Percentiles rank a stretch among this genome's conserved stretches.
These are phyloP conservation scores for Telopea speciosissima DNA, from an alignment of 177 flowering plant species.

Conservation along the genomic window DNA sequence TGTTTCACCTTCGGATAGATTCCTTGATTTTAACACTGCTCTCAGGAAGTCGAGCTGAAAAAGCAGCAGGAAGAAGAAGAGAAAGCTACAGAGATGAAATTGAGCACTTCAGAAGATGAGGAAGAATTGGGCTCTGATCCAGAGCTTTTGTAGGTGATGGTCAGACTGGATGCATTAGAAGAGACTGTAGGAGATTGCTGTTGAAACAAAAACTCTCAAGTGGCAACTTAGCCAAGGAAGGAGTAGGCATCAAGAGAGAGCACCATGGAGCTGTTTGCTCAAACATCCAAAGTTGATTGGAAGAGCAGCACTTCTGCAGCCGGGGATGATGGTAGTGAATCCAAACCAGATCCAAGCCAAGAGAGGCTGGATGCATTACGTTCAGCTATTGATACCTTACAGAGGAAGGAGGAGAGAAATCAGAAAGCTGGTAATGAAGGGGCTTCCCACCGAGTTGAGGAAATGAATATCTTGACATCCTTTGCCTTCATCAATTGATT, in stretches of 20 bases:
- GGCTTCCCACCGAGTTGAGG: background rate
- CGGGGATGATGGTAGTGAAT: background rate
- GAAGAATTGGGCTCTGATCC: constrained; percentile 13
- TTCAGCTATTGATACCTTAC: too few species aligned
- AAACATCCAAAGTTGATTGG: background rate
- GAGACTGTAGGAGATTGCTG: constrained; percentile 46
- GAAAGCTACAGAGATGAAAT: constrained; percentile 13
- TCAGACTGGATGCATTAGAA: constrained; percentile 49
- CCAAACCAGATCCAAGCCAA: too few species aligned
- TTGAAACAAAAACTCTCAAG: constrained; percentile 28
- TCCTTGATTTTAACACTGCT: too few species aligned
- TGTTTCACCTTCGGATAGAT: too few species aligned
- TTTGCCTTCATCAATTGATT: too few species aligned
- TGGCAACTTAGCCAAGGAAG: background rate
- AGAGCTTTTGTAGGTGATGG: constrained; percentile 39
- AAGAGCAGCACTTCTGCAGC: constrained; percentile 4
- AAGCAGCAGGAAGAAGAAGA: constrained; percentile 33
- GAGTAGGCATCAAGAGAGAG: constrained; percentile 7
- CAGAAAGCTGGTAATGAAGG: background rate
- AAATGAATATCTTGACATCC: too few species aligned
- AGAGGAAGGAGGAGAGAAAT: background rate
- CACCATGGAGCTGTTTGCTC: background rate
- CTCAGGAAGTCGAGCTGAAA: constrained; percentile 35
- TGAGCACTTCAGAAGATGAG: constrained; percentile 8
- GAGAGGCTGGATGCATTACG: background rate